Evolutionary conservation across 225 moss, liverwort and hornwort genomes (phyloP), one percentile per base, ranked within the genome.

Genomic region (Antitrichia curtipendula): DNA sequence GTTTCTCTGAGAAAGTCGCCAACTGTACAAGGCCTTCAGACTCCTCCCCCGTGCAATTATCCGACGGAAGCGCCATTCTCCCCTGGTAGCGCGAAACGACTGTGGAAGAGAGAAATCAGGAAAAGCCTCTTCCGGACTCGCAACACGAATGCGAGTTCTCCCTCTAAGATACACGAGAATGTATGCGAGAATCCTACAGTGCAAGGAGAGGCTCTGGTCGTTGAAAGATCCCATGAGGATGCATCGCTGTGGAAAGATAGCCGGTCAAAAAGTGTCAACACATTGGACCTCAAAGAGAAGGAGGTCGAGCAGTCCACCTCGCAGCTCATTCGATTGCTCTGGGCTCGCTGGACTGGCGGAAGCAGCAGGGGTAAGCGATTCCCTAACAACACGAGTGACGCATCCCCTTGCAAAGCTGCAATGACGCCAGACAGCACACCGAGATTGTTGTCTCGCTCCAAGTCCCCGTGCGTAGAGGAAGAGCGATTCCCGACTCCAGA

Each of bases 331-430:
- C 84, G 86, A 90, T 56, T 90, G 49, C 84, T 93, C 52, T 93
- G 93, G 93, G 69, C 85, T 80, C 91, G 90, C 49, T 93, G 93
- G 93, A 93, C 87, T 71, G 87, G 93, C 13, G 92, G 89, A 77
- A 88, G 91, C 78, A 90, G 86, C 66, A 91, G 49, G 80, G 53
- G 85, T 41, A 93, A 66, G 72, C 91, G 88, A 60, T 43, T 16
- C 43, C 78, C 80, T n/a, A 63, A 47, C 82, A 63, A 23, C 59
- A 49, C 20, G 45, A 27, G 85, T 45, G 85, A 87, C 31, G 52
- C 52, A n/a, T 72, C 86, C 32, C 81, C 82, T 28, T 71, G 81
- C 73, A 78, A 85, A 52, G n/a, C 52, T 32, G 23, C 77, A 25
- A 78, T 38, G 58, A 64, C 77, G 49, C 49, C 79, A n/a, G 87